Base-by-base conservation (phyloP, 192 early-diverging fungal genomes). In the Backusella mclennaniae region DNA sequence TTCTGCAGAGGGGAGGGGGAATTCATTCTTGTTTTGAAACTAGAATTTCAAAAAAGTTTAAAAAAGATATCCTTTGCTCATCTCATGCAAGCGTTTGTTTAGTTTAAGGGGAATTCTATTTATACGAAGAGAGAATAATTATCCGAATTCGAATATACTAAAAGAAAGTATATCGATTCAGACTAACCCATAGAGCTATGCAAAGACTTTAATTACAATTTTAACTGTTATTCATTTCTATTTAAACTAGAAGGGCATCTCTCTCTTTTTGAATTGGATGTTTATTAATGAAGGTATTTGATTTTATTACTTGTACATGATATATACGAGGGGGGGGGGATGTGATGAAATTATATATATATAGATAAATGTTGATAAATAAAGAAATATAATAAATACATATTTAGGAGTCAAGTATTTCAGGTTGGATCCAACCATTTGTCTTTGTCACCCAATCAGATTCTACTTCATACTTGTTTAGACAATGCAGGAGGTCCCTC, bases 381-480 rank as follows among this genome's bases (percentile, higher is more conserved):
- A 33, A 33, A 33, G 2, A 33, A 33, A 33, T 33, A 31, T 31
- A 31, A 31, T 56, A 23, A 23, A 12, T 59, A 23, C 53, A 59
- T 59, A 59, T 59, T 69, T 69, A 69, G n/a, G 46, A 49, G 46
- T 17, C 19, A n/a, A 69, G 3, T 12, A 69, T 41, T 69, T 69
- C 68, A 7, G 68, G 68, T 35, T 69, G 68, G n/a, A 69, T 69
- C 74, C 74, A 75, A 44, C 74, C 74, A 38, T 75, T 75, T 23
- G 74, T 63, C n/a, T 66, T 31, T 26, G 66, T 69, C 21, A 76
- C 66, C 39, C 44, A 42, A 26, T 76, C 42, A 19, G 75, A 66
- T 35, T 76, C 75, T 15, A 68, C 33, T 33, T 76, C 75, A 56
- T 76, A 76, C 29, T 76, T 66, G 35, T 68, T 76, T 15, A 76